Evolutionary conservation across 371 early-diverging fungal species (phyloP).

Genomic region (Thermomucor indicae-seudaticae): DNA sequence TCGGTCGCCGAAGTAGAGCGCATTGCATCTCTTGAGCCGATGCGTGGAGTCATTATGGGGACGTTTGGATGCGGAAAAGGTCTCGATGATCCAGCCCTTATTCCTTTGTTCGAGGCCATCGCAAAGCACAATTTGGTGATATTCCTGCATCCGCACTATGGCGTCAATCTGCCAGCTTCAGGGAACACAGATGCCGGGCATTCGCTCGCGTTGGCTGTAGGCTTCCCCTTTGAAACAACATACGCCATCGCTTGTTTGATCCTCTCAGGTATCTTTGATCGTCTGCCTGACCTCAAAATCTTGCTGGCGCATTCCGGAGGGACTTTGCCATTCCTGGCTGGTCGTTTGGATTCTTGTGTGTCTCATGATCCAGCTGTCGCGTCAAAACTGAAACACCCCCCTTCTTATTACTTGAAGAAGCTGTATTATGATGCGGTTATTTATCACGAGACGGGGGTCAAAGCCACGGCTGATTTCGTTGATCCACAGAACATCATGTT

Average conservation of each 20-base stretch:
- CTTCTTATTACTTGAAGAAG: conserved; percentile 17
- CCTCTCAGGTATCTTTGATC: conserved; percentile 32
- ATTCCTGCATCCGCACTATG: conserved; percentile 43
- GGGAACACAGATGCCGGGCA: conserved; percentile 21
- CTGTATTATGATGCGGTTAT: conserved; percentile 22
- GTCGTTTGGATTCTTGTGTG: conserved; percentile 37
- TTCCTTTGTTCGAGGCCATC: conserved; percentile 25
- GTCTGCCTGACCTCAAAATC: conserved; percentile 28
- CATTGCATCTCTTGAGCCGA: conserved; percentile 12
- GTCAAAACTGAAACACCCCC: conserved; percentile 13
- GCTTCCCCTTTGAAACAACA: conserved; percentile 41
- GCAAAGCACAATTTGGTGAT: conserved; percentile 19
- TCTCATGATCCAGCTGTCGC: conserved; percentile 22
- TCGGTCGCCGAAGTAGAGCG: conserved; percentile 21
- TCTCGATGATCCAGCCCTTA: conserved; percentile 33
- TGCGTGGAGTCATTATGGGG: conserved; percentile 36
- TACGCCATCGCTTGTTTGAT: conserved; percentile 30
- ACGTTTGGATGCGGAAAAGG: conserved; percentile 31
- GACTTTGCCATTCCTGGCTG: conserved; percentile 35
- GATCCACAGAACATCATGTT: conserved; percentile 13
- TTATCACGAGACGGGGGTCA: conserved; percentile 15
- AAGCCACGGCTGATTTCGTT: conserved; percentile 15
- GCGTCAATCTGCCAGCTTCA: conserved; percentile 17
- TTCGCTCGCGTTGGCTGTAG: conserved; percentile 37
- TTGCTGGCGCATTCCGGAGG: conserved; percentile 39